A percentile compares a stretch with the other conserved stretches of the same genome.
Conservation (phyloP, 2,329 filamentous ascomycete species). For the Botrytis hyacinthi region DNA sequence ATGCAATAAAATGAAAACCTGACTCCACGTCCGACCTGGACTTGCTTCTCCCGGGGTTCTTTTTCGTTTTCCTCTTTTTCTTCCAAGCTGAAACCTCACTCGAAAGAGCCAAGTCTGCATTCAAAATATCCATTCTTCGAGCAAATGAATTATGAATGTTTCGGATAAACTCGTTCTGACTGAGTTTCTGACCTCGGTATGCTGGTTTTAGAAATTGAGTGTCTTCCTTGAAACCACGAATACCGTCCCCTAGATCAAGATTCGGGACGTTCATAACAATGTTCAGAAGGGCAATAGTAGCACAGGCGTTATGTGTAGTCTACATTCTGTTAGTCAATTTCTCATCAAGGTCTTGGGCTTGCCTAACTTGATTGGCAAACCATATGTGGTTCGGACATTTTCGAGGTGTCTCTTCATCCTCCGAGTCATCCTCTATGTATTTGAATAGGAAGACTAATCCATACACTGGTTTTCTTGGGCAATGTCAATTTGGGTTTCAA, state of each 20-base stretch:
- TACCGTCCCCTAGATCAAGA: constrained; percentile 65
- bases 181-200: constrained; percentile 72
- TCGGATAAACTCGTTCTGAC: constrained; percentile 73
- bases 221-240: constrained; percentile 69
- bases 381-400: constrained; percentile 68
- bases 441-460: constrained; percentile 89
- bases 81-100: constrained; percentile 46
- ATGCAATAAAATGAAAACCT: constrained; percentile 85
- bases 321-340: constrained; percentile 39
- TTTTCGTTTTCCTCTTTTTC: constrained; percentile 42
- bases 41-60: constrained; percentile 42
- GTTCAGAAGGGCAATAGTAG: constrained; percentile 88
- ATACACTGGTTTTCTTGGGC: constrained; percentile 64
- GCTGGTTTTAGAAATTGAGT: constrained; percentile 68
- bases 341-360: constrained; percentile 1
- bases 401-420: constrained; percentile 50
- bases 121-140: constrained; percentile 73
- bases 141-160: constrained; percentile 86
- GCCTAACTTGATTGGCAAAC: constrained; percentile 84
- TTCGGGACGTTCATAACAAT: constrained; percentile 81
- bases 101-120: constrained; percentile 64
- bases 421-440: constrained; percentile 54
- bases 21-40: constrained; percentile 54
- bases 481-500: constrained; percentile 34
- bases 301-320: constrained; percentile 82